These are phyloP conservation scores for Melaleuca quinquenervia DNA, from an alignment of 345 rosid genomes.

Conservation along the genomic window DNA sequence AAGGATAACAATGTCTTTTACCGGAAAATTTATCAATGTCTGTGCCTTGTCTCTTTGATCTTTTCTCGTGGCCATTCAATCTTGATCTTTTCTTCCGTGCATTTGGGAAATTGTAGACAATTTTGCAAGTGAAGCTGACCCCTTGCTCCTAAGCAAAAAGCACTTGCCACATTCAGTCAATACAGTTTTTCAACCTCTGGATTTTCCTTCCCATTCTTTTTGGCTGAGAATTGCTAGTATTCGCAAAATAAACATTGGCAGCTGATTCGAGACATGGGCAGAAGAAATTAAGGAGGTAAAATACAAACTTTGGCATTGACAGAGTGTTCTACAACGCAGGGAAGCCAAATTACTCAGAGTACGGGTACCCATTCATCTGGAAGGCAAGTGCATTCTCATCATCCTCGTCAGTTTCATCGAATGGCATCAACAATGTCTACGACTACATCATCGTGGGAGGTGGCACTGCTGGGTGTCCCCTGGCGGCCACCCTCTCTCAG, in stretches of 20 bases:
- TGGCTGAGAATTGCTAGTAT: neutral
- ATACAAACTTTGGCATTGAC: neutral
- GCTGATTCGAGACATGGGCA: neutral
- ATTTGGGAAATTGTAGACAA: neutral
- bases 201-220: neutral
- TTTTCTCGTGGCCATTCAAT: neutral
- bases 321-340: constrained; percentile 10
- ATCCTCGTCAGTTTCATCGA: constrained; percentile 44
- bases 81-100: neutral
- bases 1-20: neutral
- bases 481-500: constrained; percentile 79
- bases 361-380: constrained; percentile 60
- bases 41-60: neutral
- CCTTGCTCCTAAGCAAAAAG: neutral
- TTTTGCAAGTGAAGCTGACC: neutral
- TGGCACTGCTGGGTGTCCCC: constrained; percentile 95
- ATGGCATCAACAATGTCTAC: constrained; percentile 23
- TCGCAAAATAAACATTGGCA: neutral
- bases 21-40: neutral
- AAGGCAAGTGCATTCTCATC: constrained; percentile 70
- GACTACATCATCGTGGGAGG: constrained; percentile 94
- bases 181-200: neutral
- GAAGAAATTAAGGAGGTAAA: neutral
- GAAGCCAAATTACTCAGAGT: constrained; percentile 9
- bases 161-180: neutral